phyloP scores from a whole-genome alignment of 129 eudicot species.

The Lactuca saligna region DNA sequence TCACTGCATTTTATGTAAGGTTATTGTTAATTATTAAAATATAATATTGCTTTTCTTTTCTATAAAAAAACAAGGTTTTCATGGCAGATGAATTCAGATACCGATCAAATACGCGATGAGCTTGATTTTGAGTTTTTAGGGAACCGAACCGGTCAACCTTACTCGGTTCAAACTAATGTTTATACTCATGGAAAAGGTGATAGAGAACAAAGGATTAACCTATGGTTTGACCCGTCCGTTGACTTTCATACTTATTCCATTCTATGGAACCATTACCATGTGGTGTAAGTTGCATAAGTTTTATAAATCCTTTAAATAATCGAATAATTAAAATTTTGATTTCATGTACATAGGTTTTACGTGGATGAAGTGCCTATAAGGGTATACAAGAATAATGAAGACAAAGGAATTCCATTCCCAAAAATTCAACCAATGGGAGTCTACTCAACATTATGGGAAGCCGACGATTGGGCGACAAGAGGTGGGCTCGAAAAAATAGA shows the following conservation, averaged over 20 bases:
- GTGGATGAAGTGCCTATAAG: conserved; percentile 87
- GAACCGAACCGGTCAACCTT: conserved; percentile 84
- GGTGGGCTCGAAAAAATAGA: conserved; percentile 91
- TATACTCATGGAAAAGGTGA: conserved; percentile 83
- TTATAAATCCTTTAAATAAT: background rate
- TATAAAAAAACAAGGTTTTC: background rate
- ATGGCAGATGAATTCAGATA: conserved; percentile 83
- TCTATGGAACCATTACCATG: conserved; percentile 75
- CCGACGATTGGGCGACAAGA: conserved; percentile 97
- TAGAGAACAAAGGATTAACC: conserved; percentile 85
- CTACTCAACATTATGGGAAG: conserved; percentile 93
- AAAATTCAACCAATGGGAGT: conserved; percentile 89
- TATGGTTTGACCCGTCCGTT: conserved; percentile 89
- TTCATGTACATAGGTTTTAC: conserved; percentile 45
- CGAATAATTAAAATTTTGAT: background rate
- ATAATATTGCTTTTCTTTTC: background rate
- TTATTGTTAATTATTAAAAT: conserved; percentile 1
- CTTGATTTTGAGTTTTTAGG: conserved; percentile 95
- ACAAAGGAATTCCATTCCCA: conserved; percentile 73
- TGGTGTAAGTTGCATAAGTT: conserved; percentile 52
- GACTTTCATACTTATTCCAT: conserved; percentile 79
- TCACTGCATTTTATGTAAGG: conserved; percentile 86
- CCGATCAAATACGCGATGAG: conserved; percentile 62
- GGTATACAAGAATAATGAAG: conserved; percentile 88
- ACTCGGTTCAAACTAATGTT: conserved; percentile 87